Conservation (phyloP, 1,284 basidiomycete genomes). For the Uromyces viciae-fabae region DNA sequence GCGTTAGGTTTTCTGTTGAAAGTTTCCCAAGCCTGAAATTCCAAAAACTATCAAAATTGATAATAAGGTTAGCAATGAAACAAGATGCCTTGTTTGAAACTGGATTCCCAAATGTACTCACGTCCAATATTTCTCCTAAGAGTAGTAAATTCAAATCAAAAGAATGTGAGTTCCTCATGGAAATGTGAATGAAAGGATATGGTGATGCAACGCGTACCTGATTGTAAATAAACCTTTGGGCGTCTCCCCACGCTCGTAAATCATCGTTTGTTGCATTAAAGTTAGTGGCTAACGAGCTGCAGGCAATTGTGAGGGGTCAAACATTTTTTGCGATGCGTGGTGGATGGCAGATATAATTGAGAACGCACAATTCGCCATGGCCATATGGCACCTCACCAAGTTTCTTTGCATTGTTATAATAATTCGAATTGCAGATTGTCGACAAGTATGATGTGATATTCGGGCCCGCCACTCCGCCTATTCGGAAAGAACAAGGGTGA, state of each 20-base stretch:
- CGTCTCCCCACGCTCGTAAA: conserved; percentile 63
- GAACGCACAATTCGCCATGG: conserved; percentile 33
- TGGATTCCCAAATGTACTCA: background rate
- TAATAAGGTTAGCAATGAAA: background rate
- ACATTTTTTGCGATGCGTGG: background rate
- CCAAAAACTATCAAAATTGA: conserved; percentile 61
- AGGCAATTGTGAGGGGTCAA: conserved; percentile 50
- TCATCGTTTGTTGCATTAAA: conserved; percentile 63
- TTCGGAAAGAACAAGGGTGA: too few species aligned
- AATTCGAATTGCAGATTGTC: conserved; percentile 63
- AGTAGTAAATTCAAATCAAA: background rate
- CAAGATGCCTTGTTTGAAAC: too few species aligned
- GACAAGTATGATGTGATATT: conserved; percentile 65
- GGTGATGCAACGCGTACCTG: conserved; percentile 58
- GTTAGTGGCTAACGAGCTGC: conserved; percentile 69
- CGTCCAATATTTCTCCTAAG: conserved; percentile 30
- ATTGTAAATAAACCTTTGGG: conserved; percentile 67
- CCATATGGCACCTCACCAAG: conserved; percentile 24
- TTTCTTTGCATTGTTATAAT: background rate
- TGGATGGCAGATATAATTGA: background rate
- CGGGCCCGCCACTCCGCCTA: conserved; percentile 66
- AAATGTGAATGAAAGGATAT: background rate
- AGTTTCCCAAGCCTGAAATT: conserved; percentile 64
- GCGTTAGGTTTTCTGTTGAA: background rate
- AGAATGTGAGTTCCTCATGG: background rate